phyloP scores from a whole-genome alignment of 306 rosid species.

The Cicer pinnatifidum region DNA sequence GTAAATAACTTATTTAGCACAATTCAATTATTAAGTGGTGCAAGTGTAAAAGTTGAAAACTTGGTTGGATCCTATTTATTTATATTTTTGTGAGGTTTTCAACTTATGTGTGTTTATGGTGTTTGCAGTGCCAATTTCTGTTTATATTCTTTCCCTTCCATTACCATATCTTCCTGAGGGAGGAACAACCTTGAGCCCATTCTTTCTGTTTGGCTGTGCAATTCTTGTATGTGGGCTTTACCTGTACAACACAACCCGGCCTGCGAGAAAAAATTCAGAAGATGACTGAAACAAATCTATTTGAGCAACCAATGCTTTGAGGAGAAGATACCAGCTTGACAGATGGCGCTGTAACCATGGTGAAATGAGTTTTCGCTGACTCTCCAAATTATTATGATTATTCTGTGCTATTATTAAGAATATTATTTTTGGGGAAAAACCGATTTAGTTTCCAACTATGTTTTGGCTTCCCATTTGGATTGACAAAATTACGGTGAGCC shows the following conservation, averaged over 20 bases:
- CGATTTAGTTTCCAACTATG: background rate
- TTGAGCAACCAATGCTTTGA: constrained; percentile 3
- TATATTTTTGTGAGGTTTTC: background rate
- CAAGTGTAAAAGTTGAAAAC: background rate
- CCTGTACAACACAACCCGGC: constrained; percentile 60
- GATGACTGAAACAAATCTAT: constrained; percentile 33
- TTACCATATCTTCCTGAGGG: constrained; percentile 77
- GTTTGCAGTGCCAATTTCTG: constrained; percentile 83
- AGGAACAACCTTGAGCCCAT: constrained; percentile 72
- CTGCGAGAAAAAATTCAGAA: constrained; percentile 48
- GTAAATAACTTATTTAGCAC: background rate
- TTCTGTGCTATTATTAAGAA: background rate
- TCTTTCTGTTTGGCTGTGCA: constrained; percentile 70
- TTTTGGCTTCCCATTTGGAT: background rate
- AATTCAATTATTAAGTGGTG: background rate
- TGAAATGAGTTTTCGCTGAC: background rate
- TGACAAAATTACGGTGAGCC: too few relatives aligned
- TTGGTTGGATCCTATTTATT: background rate
- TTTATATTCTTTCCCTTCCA: constrained; percentile 76
- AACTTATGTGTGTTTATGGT: constrained; percentile 40
- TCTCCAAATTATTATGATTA: background rate
- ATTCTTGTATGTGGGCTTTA: constrained; percentile 79
- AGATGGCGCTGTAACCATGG: background rate
- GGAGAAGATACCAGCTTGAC: background rate
- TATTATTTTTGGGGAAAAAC: background rate